Percentiles rank a stretch among this genome's conserved stretches.
Evolutionary conservation across 257 asterid genomes (phyloP).

Genomic region (Nicotiana knightiana): DNA sequence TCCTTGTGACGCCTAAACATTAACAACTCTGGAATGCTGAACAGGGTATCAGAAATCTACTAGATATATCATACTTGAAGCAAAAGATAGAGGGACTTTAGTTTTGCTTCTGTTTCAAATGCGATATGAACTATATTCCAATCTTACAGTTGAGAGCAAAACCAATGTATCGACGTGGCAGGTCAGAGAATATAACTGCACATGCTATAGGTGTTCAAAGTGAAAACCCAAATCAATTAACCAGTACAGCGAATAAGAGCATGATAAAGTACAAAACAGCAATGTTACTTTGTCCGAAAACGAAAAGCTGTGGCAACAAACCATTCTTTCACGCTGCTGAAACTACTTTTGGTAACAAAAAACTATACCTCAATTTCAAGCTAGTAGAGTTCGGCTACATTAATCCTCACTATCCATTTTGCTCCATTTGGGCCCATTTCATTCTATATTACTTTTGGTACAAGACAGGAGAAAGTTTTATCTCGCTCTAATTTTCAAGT

Average conservation of each 20-base stretch:
- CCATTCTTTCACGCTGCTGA: neutral
- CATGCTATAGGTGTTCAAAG: neutral
- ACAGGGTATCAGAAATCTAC: neutral
- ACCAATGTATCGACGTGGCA: neutral
- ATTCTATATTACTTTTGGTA: neutral
- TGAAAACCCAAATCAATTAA: neutral
- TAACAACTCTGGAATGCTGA: neutral
- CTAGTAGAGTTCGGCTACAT: neutral
- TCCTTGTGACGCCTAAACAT: neutral
- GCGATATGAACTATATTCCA: neutral
- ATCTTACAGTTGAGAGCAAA: neutral
- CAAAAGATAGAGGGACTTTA: neutral
- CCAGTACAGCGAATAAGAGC: neutral
- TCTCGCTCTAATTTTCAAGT: neutral
- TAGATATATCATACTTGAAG: neutral
- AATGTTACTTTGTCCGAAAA: neutral
- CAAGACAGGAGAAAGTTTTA: neutral
- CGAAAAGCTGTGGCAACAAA: neutral
- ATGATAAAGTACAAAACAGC: neutral
- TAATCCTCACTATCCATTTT: neutral
- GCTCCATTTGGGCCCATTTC: neutral
- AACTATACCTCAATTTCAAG: neutral
- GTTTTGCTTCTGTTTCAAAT: neutral
- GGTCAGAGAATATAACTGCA: neutral
- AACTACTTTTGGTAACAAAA: neutral